Base-by-base conservation (phyloP, 2,329 filamentous ascomycete genomes). In the Nemania bipapillata region DNA sequence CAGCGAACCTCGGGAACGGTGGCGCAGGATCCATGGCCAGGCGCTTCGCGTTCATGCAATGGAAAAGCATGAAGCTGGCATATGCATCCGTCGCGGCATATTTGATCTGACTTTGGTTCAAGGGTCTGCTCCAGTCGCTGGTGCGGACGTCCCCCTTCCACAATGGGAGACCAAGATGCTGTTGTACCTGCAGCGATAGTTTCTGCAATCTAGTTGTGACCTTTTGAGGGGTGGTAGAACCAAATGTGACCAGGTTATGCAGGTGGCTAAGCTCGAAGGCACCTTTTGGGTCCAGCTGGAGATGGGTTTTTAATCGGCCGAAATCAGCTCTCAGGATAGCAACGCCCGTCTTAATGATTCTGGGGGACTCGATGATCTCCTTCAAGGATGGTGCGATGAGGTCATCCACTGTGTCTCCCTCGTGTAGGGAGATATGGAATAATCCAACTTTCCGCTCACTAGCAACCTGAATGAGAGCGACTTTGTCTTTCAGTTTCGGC, bases 51-150 rank as follows among this genome's bases (percentile, higher is more conserved):
- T 76, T 74, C 72, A 77, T 72, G 54, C 70, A 72, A 37, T 76
- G 74, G 58, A 74, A 77, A 1, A 77, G 71, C 74, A 77, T 77
- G 50, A 68, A 75, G n/a, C 70, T 59, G n/a, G 72, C 74, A 26
- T 77, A 77, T 1, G 71, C 73, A 35, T 77, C 75, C 28, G 70
- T 61, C 15, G 73, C 74, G 11, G 74, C 75, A 47, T 77, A 75
- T 3, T 55, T 37, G 8, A 56, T 70, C 61, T 76, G 74, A 0
- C 58, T 53, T 1, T 28, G 22, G 20, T 56, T 64, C 3, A 76
- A 55, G 0, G 72, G 70, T 20, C 20, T 35, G 30, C 70, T 74
- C 74, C 74, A 77, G 30, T 74, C 47, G 37, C 74, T 76, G 2
- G 28, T 69, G 28, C 74, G 66, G 2, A 68, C 68, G 0, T 42